Percentiles rank a stretch among this genome's conserved stretches.
These are phyloP conservation scores for Nakazawaea wyomingensis DNA, from an alignment of 805 yeast species.

Conservation along the genomic window DNA sequence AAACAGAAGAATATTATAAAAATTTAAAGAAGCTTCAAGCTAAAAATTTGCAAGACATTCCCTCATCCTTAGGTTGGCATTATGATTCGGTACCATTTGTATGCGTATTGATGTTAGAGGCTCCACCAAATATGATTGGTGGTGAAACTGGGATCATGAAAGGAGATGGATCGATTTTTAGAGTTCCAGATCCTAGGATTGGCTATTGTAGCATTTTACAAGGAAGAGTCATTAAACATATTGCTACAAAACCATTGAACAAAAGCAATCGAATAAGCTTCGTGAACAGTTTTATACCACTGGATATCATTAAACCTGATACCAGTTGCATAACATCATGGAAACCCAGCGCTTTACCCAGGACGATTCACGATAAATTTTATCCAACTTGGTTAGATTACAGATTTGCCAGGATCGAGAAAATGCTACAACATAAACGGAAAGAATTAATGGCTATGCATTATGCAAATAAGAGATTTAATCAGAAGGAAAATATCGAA, in stretches of 20 bases:
- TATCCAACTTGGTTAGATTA: conserved; percentile 30
- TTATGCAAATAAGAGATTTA: conserved; percentile 21
- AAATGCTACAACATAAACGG: conserved; percentile 19
- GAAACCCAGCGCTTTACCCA: conserved; percentile 29
- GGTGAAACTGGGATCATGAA: conserved; percentile 44
- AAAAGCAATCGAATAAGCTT: conserved; percentile 29
- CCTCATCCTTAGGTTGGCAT: conserved; percentile 44
- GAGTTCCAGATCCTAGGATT: conserved; percentile 34
- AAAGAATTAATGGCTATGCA: conserved; percentile 17
- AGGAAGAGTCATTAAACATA: conserved; percentile 40
- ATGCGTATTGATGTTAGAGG: conserved; percentile 43
- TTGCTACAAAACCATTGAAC: conserved; percentile 39
- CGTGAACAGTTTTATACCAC: conserved; percentile 25
- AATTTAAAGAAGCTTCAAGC: conserved; percentile 16
- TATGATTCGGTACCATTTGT: conserved; percentile 42
- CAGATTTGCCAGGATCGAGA: conserved; percentile 24
- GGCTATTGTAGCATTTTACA: conserved; percentile 46
- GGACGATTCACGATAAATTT: conserved; percentile 26
- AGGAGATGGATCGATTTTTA: conserved; percentile 29
- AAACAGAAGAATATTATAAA: conserved; percentile 9
- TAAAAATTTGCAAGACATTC: conserved; percentile 30
- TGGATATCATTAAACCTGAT: conserved; percentile 24
- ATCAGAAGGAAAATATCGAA: conserved; percentile 24
- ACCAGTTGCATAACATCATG: conserved; percentile 26
- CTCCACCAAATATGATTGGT: conserved; percentile 42